phyloP scores from a whole-genome alignment of 768 basidiomycete species.

The Pleurotus cornucopiae region DNA sequence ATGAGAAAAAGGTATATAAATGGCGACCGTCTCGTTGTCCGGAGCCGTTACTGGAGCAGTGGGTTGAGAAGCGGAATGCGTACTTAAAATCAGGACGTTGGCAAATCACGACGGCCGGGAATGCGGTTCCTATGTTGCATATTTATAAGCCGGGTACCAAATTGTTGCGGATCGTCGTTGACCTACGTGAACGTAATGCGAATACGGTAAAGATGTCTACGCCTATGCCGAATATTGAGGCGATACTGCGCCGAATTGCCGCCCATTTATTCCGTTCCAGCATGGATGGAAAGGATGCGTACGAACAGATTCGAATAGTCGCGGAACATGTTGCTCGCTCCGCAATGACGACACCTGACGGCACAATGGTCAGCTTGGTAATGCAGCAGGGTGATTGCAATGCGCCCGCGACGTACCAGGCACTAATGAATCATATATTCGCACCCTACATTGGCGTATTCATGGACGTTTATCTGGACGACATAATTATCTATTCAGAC shows the following conservation, averaged over 20 bases:
- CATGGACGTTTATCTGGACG: conserved; percentile 13
- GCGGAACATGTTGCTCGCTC: conserved; percentile 23
- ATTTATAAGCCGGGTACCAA: conserved; percentile 4
- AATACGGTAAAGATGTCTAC: too few species aligned
- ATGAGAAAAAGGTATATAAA: conserved; percentile 22
- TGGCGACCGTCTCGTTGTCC: conserved; percentile 34
- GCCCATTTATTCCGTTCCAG: too few species aligned
- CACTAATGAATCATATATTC: neutral
- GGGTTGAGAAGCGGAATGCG: conserved; percentile 23
- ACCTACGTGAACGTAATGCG: too few species aligned
- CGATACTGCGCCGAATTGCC: too few species aligned
- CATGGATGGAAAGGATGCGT: conserved; percentile 32
- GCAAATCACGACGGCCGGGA: conserved; percentile 25
- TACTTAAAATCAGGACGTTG: conserved; percentile 24
- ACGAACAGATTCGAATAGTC: conserved; percentile 33
- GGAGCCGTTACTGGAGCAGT: conserved; percentile 26
- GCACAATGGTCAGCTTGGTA: conserved; percentile 31
- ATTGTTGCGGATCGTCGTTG: too few species aligned
- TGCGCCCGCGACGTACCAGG: too few species aligned
- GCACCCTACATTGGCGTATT: conserved; percentile 6
- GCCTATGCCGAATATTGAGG: too few species aligned
- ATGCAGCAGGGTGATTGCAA: conserved; percentile 21
- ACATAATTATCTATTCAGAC: conserved; percentile 16
- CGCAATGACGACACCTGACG: conserved; percentile 25
- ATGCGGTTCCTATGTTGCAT: conserved; percentile 26